Base-by-base conservation (phyloP, 495 filamentous ascomycete genomes). In the Penicillium subrubescens region DNA sequence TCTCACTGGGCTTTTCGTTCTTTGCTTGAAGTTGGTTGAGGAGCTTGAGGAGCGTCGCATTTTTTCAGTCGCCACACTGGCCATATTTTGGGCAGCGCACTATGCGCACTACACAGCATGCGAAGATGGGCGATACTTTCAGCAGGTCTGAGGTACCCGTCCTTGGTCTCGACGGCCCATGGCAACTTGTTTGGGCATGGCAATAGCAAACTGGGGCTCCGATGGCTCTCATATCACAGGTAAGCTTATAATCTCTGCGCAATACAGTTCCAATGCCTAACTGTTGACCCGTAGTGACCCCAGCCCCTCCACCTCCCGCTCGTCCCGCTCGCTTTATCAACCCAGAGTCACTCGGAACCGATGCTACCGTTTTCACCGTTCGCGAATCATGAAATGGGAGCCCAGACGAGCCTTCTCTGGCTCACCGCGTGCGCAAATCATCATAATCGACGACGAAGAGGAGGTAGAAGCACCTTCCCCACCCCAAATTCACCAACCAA, bases 21-120 rank as follows among this genome's bases (percentile, higher is more conserved):
- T 34, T n/a, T 17, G 12, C 31, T 56, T 21, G 37, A 43, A 53
- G 11, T 2, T 35, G 34, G n/a, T 23, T 33, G 34, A 29, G n/a
- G n/a, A 6, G 6, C 31, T 17, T 7, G 12, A 23, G 14, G 12
- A 51, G 48, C 8, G 46, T 48, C 11, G 31, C 19, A 50, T 46
- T 37, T 0, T 8, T 58, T 17, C 3, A 10, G 8, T 12, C 34
- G 33, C 56, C 21, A 33, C 12, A 4, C 27, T 34, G 21, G 63
- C 46, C 7, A 29, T 59, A 17, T 63, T 17, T n/a, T 33, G 19
- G 52, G 56, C 19, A 62, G 48, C 21, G 44, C 66, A 71, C 33
- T 64, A 75, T 74, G 73, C 51, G 64, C 62, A 56, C 41, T 43
- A 57, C 57, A 63, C 70, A 70, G 46, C 17, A 74, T 75, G 73